Conservation (phyloP, 176 grass and related monocot species). For the Phragmites australis region DNA sequence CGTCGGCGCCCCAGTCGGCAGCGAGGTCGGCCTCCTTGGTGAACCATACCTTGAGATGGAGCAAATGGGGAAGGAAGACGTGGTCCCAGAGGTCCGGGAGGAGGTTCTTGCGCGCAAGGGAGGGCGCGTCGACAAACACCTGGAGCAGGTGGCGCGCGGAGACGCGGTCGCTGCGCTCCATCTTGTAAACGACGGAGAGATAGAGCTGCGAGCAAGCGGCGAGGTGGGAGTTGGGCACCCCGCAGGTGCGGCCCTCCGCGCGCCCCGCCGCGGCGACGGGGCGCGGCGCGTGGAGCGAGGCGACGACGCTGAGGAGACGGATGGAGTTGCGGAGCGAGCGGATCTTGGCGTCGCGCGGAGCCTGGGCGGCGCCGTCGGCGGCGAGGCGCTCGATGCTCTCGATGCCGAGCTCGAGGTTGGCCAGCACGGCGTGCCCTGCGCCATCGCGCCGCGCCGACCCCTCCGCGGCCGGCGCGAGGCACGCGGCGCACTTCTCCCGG, state of each 20-base stretch:
- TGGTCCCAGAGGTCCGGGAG: conserved; percentile 94
- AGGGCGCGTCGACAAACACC: conserved; percentile 85
- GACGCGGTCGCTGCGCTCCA: conserved; percentile 74
- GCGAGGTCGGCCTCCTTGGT: conserved; percentile 58
- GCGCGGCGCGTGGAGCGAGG: conserved; percentile 56
- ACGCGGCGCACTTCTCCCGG: conserved; percentile 67
- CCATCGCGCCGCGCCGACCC: background rate
- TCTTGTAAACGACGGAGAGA: conserved; percentile 81
- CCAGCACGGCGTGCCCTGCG: conserved; percentile 57
- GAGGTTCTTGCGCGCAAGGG: conserved; percentile 69
- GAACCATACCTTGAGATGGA: conserved; percentile 96
- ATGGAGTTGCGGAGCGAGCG: conserved; percentile 91
- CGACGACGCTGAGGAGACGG: conserved; percentile 82
- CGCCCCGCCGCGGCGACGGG: background rate
- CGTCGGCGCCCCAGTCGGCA: conserved; percentile 38
- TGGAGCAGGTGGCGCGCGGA: conserved; percentile 84
- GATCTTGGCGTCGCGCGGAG: conserved; percentile 67
- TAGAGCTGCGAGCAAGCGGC: conserved; percentile 89
- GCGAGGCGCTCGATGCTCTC: conserved; percentile 87
- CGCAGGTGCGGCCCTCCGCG: conserved; percentile 41
- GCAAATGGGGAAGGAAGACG: conserved; percentile 88
- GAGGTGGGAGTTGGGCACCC: conserved; percentile 73
- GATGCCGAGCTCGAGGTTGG: conserved; percentile 89
- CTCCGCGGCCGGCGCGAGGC: conserved; percentile 37
- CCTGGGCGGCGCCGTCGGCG: conserved; percentile 36